Evolutionary conservation across 345 rosid genomes (phyloP).

Genomic region (Citrus reticulata): DNA sequence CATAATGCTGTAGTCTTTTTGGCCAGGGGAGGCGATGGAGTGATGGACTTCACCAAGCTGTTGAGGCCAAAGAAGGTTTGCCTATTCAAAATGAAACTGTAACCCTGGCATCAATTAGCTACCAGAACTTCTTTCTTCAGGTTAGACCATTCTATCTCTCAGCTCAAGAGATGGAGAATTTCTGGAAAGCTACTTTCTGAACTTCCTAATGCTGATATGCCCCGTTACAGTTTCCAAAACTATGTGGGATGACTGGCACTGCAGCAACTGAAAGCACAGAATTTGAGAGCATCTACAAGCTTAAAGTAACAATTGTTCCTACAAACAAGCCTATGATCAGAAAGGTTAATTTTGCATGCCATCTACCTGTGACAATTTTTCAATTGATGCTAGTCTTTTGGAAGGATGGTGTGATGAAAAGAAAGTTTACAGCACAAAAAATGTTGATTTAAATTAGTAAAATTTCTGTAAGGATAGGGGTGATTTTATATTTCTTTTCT

Average conservation of each 20-base stretch:
- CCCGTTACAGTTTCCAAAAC: conserved; percentile 74
- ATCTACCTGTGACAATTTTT: background rate
- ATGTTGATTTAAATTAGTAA: background rate
- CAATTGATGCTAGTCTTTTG: conserved; percentile 6
- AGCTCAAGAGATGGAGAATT: conserved; percentile 8
- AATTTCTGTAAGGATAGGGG: background rate
- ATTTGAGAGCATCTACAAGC: conserved; percentile 98
- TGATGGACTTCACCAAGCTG: conserved; percentile 99
- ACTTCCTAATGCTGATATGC: conserved; percentile 13
- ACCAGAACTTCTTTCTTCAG: conserved; percentile 99
- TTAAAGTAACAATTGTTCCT: conserved; percentile 93
- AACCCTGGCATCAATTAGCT: conserved; percentile 94
- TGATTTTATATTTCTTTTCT: background rate
- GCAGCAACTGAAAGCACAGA: conserved; percentile 96
- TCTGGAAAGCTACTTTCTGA: conserved; percentile 7
- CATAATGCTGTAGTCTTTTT: conserved; percentile 6
- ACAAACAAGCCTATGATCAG: conserved; percentile 97
- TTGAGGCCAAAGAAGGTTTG: conserved; percentile 95
- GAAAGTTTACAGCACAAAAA: background rate
- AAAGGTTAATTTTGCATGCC: conserved; percentile 51
- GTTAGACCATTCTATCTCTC: conserved; percentile 36
- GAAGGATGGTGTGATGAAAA: background rate
- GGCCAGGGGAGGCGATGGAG: conserved; percentile 97
- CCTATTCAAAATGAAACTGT: conserved; percentile 98
- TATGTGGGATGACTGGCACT: conserved; percentile 99